Evolutionary conservation across 2,329 filamentous ascomycete species (phyloP).

Genomic region (Phaeosphaeria sp.): DNA sequence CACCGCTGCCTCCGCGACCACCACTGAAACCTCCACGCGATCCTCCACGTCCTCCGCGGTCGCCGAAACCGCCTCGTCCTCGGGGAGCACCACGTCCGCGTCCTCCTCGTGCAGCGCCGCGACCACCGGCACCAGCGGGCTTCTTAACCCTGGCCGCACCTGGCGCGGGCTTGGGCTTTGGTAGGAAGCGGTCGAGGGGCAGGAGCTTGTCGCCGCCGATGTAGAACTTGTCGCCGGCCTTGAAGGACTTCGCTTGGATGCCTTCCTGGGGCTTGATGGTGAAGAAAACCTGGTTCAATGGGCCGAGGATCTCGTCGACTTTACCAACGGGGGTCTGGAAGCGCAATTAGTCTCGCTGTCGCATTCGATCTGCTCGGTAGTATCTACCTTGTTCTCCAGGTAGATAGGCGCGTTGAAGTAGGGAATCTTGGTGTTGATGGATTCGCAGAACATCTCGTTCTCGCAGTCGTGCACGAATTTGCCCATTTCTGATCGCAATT

Average conservation of each 20-base stretch:
- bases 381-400: conserved; percentile 89
- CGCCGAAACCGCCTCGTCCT: conserved; percentile 50
- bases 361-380: background rate
- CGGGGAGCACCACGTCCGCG: conserved; percentile 60
- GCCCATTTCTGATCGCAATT: conserved; percentile 77
- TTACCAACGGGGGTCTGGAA: conserved; percentile 84
- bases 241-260: conserved; percentile 94
- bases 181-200: conserved; percentile 89
- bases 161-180: conserved; percentile 81
- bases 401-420: conserved; percentile 99
- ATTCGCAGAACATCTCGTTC: conserved; percentile 97
- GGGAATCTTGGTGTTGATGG: conserved; percentile 91
- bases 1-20: conserved; percentile 33
- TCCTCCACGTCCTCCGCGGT: conserved; percentile 56
- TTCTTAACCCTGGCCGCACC: conserved; percentile 75
- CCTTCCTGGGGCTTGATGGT: conserved; percentile 97
- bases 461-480: conserved; percentile 93
- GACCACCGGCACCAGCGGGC: conserved; percentile 64
- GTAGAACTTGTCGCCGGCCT: conserved; percentile 96
- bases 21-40: conserved; percentile 52
- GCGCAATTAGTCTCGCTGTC: conserved; percentile 24
- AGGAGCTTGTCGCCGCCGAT: conserved; percentile 94
- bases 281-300: conserved; percentile 98
- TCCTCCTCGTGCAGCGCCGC: conserved; percentile 60
- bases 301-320: conserved; percentile 96